phyloP scores from a whole-genome alignment of 176 grass and related monocot species.

The Triticum timopheevii region DNA sequence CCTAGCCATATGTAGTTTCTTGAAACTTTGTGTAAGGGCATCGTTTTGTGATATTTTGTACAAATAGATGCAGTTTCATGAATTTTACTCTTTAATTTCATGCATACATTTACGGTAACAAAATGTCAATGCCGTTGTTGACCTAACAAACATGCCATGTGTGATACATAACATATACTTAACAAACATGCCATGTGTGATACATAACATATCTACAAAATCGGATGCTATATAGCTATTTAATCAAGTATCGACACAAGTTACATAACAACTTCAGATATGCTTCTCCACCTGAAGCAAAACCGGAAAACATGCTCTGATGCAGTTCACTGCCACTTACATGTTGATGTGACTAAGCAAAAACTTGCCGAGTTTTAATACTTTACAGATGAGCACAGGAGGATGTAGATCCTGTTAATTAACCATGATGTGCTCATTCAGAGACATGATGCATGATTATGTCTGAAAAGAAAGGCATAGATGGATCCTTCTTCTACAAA shows the following conservation, averaged over 20 bases:
- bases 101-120: not conserved
- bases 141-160: conserved; percentile 1
- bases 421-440: conserved; percentile 37
- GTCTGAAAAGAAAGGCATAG: conserved; percentile 13
- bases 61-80: not conserved
- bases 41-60: not conserved
- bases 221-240: conserved; percentile 3
- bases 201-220: not conserved
- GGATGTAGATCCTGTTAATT: conserved; percentile 28
- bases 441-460: conserved; percentile 19
- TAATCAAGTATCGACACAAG: conserved; percentile 28
- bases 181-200: not conserved
- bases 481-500: conserved; percentile 30
- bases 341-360: conserved; percentile 24
- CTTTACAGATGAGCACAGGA: conserved; percentile 43
- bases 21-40: not conserved
- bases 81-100: not conserved
- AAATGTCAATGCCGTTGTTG: not conserved
- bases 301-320: conserved; percentile 31
- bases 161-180: not conserved
- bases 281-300: conserved; percentile 21
- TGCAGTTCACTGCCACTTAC: conserved; percentile 29
- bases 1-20: not conserved
- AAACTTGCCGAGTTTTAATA: conserved; percentile 33
- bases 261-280: conserved; percentile 6